Percentiles rank a stretch among this genome's conserved stretches.
These are phyloP conservation scores for Acanthamoeba sp. DNA, from an alignment of 208 protist species.

Conservation along the genomic window DNA sequence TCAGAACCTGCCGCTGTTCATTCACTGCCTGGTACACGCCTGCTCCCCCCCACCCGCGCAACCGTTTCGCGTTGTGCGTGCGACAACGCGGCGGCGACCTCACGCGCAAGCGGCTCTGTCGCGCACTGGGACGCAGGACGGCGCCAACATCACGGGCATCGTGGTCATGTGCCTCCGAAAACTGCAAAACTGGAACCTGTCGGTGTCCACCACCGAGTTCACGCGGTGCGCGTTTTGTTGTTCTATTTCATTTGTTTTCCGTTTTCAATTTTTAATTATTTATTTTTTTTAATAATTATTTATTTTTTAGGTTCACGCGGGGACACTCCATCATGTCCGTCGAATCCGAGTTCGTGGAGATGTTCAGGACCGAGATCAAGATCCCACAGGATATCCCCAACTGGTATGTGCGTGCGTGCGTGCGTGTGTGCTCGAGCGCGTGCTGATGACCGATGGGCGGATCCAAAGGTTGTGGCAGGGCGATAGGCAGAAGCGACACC, in stretches of 20 bases:
- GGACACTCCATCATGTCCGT: slow-evolving; percentile 41
- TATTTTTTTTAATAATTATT: too few species aligned
- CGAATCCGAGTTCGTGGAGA: slow-evolving; percentile 66
- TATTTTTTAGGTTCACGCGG: background rate
- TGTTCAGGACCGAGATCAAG: slow-evolving; percentile 24
- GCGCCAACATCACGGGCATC: slow-evolving; percentile 37
- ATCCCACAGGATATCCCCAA: slow-evolving; percentile 4
- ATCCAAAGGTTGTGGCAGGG: slow-evolving; percentile 3
- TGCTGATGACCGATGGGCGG: background rate
- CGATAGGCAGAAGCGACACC: background rate
- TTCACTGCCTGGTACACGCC: slow-evolving; percentile 40
- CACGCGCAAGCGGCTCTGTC: too few species aligned
- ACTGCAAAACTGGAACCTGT: slow-evolving; percentile 60
- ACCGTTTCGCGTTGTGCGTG: too few species aligned
- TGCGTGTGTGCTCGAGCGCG: too few species aligned
- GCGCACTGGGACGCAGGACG: background rate
- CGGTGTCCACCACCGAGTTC: slow-evolving; percentile 35
- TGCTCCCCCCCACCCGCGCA: too few species aligned
- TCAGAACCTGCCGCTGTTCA: slow-evolving; percentile 53
- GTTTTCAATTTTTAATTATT: background rate
- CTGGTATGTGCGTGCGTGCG: background rate
- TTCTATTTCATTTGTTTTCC: background rate
- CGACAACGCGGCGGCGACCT: too few species aligned
- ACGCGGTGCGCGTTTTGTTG: slow-evolving; percentile 2
- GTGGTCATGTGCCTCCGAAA: slow-evolving; percentile 72